These are phyloP conservation scores for Ceratobasidium sp. DNA, from an alignment of 1,284 basidiomycete genomes.

Conservation along the genomic window DNA sequence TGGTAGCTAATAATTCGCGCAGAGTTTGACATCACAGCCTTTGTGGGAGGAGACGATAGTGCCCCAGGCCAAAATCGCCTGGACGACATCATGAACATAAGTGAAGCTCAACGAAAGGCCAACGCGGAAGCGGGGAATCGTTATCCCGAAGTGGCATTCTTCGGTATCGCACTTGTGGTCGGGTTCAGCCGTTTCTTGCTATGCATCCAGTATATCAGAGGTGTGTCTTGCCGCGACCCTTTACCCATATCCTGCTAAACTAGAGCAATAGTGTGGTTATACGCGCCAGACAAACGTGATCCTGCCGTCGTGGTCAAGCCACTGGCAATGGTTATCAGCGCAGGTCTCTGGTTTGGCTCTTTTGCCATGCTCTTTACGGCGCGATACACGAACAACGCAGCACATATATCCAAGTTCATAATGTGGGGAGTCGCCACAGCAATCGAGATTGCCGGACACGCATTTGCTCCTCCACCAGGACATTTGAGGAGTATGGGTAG, in stretches of 20 bases:
- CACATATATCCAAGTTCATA: conserved; percentile 24
- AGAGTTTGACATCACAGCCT: conserved; percentile 31
- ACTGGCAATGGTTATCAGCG: conserved; percentile 13
- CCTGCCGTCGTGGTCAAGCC: conserved; percentile 21
- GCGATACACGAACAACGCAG: conserved; percentile 9
- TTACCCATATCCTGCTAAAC: neutral
- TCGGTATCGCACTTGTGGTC: conserved; percentile 25
- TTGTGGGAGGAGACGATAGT: neutral
- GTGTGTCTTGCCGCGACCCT: neutral
- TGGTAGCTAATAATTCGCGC: neutral
- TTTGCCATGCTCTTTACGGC: conserved; percentile 7
- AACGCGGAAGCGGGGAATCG: neutral
- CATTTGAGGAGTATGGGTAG: conserved; percentile 32
- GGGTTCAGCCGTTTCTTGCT: conserved; percentile 15
- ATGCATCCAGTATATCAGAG: conserved; percentile 21
- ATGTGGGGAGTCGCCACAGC: conserved; percentile 31
- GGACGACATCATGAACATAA: neutral
- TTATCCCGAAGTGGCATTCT: conserved; percentile 8
- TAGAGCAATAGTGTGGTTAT: conserved; percentile 10
- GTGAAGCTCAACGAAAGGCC: neutral
- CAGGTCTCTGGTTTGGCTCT: conserved; percentile 23
- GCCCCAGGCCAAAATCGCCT: conserved; percentile 1
- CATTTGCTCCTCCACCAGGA: conserved; percentile 20
- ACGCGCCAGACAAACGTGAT: conserved; percentile 29
- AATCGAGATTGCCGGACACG: conserved; percentile 30